Conservation (phyloP, 2,329 filamentous ascomycete species). For the Trichoderma semiorbis region DNA sequence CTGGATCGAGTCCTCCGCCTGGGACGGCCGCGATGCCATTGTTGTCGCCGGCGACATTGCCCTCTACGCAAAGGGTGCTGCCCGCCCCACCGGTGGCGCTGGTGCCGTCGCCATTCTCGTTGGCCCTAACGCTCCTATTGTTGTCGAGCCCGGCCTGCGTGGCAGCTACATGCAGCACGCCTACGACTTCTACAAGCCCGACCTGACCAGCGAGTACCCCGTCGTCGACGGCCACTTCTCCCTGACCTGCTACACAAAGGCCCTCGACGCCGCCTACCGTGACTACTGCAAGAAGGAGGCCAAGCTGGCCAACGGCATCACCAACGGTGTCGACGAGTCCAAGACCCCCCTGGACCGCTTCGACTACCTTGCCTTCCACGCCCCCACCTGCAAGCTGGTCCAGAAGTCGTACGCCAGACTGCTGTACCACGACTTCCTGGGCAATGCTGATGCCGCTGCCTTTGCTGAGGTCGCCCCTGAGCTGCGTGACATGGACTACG, state of each 20-base stretch:
- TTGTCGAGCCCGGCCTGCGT: constrained; percentile 73
- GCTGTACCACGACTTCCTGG: constrained; percentile 81
- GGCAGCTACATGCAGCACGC: constrained; percentile 79
- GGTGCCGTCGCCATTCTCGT: constrained; percentile 76
- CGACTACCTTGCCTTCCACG: constrained; percentile 79
- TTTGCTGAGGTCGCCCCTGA: constrained; percentile 75
- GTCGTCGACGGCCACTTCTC: constrained; percentile 84
- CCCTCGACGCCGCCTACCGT: constrained; percentile 76
- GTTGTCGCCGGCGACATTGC: constrained; percentile 81
- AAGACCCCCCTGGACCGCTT: constrained; percentile 74
- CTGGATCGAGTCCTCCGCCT: constrained; percentile 83
- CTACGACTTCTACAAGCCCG: constrained; percentile 90
- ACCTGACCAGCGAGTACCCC: constrained; percentile 82
- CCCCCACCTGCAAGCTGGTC: constrained; percentile 83
- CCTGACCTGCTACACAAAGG: constrained; percentile 75
- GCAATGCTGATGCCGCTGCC: constrained; percentile 60
- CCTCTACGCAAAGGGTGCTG: constrained; percentile 78
- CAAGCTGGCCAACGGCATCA: constrained; percentile 53
- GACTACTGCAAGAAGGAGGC: constrained; percentile 74
- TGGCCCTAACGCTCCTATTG: constrained; percentile 73
- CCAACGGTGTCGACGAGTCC: constrained; percentile 42
- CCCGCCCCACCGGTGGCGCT: constrained; percentile 76
- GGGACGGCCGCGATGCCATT: constrained; percentile 79
- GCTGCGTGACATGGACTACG: constrained; percentile 73
- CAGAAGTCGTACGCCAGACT: constrained; percentile 81